These are phyloP conservation scores for Cytospora piceae DNA, from an alignment of 2,329 filamentous ascomycete species.

Conservation along the genomic window DNA sequence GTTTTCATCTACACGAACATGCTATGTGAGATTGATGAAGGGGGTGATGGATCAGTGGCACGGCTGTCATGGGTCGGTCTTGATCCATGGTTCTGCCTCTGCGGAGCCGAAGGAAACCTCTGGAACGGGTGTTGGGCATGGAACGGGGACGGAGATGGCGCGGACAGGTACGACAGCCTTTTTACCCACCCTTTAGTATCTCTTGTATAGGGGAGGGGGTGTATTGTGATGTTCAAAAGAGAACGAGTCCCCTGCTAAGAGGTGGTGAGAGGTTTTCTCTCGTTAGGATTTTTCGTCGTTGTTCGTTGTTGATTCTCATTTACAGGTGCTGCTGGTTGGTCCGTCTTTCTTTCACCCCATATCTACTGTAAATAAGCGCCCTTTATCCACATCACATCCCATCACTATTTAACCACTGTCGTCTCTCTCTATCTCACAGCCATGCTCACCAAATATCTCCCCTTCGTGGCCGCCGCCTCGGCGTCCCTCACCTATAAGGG, in stretches of 20 bases:
- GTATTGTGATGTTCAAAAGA: background rate
- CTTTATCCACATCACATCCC: background rate
- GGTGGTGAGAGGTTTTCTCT: background rate
- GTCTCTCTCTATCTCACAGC: slow-evolving; percentile 1
- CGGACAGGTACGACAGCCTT: background rate
- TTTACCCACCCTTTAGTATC: background rate
- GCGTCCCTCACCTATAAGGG: slow-evolving; percentile 29
- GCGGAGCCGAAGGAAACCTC: background rate
- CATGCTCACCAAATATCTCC: slow-evolving; percentile 23
- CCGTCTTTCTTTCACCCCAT: slow-evolving; percentile 3
- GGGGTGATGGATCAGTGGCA: background rate
- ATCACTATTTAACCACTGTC: background rate
- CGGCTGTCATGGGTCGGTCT: background rate
- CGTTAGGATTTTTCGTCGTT: background rate
- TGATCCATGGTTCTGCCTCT: slow-evolving; percentile 17
- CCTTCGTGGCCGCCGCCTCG: slow-evolving; percentile 21
- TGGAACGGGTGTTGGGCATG: background rate
- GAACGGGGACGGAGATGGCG: slow-evolving; percentile 4
- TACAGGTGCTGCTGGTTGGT: slow-evolving; percentile 5
- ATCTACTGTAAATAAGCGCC: background rate
- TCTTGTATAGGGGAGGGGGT: background rate
- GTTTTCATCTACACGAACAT: background rate
- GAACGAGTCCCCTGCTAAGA: background rate
- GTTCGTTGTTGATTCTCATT: background rate
- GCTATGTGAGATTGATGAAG: slow-evolving; percentile 20